Percentiles rank a stretch among this genome's conserved stretches.
These are phyloP conservation scores for Laburnicola sp. DNA, from an alignment of 2,329 filamentous ascomycete species.

Conservation along the genomic window DNA sequence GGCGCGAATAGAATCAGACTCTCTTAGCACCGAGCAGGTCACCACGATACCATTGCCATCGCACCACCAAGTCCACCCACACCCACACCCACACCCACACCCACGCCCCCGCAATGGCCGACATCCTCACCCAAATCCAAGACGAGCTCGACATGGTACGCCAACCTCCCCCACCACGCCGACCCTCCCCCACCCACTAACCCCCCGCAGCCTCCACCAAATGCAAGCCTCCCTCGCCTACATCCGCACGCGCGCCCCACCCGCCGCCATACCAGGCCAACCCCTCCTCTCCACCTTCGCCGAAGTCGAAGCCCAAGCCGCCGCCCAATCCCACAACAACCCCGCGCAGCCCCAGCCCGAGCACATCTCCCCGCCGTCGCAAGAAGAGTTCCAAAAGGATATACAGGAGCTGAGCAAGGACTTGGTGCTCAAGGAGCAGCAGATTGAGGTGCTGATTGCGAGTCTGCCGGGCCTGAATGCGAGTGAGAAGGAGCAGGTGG, in stretches of 20 bases:
- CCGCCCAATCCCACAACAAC: slow-evolving; percentile 22
- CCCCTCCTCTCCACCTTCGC: slow-evolving; percentile 42
- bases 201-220: slow-evolving; percentile 48
- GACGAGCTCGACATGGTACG: slow-evolving; percentile 79
- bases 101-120: slow-evolving; percentile 58
- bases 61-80: not conserved
- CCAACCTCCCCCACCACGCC: not conserved
- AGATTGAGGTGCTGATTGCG: slow-evolving; percentile 77
- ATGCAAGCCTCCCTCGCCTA: slow-evolving; percentile 53
- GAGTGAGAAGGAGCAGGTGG: slow-evolving; percentile 75
- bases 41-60: not conserved
- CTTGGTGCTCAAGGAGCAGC: slow-evolving; percentile 77
- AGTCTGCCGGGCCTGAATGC: slow-evolving; percentile 76
- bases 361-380: slow-evolving; percentile 14
- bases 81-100: not conserved
- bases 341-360: slow-evolving; percentile 17
- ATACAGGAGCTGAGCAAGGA: slow-evolving; percentile 75
- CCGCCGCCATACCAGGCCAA: slow-evolving; percentile 48
- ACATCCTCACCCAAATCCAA: slow-evolving; percentile 80
- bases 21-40: too few relatives aligned
- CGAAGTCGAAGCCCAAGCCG: slow-evolving; percentile 34
- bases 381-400: slow-evolving; percentile 62
- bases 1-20: not conserved
- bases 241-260: slow-evolving; percentile 48
- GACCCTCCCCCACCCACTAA: not conserved